Conservation (phyloP, 345 rosid genomes). For the Salix purpurea region DNA sequence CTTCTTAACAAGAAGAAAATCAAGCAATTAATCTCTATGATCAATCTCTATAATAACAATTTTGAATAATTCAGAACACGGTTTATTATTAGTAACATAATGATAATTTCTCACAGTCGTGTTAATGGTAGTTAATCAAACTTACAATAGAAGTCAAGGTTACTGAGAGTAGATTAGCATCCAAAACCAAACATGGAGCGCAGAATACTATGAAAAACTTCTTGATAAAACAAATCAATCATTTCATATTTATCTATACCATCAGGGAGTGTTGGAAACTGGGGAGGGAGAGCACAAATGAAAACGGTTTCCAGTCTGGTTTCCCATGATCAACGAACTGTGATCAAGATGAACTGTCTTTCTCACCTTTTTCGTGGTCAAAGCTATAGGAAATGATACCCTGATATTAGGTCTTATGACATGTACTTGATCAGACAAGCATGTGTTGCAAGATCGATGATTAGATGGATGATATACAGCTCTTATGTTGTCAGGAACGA, state of each 20-base stretch:
- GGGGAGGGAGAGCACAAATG: neutral
- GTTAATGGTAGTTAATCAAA: neutral
- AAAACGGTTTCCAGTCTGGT: neutral
- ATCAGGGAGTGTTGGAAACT: constrained; percentile 4
- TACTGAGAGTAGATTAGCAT: neutral
- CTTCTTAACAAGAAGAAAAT: too few species aligned
- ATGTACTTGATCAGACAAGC: constrained; percentile 10
- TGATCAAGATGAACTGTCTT: neutral
- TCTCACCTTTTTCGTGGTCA: neutral
- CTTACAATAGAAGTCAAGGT: neutral
- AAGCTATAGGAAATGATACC: neutral
- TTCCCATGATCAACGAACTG: neutral
- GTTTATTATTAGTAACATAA: too few species aligned
- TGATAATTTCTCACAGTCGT: too few species aligned
- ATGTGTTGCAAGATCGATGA: neutral
- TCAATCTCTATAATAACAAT: too few species aligned
- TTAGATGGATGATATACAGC: constrained; percentile 11
- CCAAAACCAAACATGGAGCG: neutral
- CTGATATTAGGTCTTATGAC: constrained; percentile 11
- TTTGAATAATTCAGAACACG: too few species aligned
- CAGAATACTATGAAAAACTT: neutral
- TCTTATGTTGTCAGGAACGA: constrained; percentile 20
- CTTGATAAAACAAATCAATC: constrained; percentile 6
- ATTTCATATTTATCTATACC: neutral
- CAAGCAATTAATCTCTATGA: too few species aligned